Evolutionary conservation across 768 basidiomycete genomes (phyloP).

Genomic region (Suillus decipiens): DNA sequence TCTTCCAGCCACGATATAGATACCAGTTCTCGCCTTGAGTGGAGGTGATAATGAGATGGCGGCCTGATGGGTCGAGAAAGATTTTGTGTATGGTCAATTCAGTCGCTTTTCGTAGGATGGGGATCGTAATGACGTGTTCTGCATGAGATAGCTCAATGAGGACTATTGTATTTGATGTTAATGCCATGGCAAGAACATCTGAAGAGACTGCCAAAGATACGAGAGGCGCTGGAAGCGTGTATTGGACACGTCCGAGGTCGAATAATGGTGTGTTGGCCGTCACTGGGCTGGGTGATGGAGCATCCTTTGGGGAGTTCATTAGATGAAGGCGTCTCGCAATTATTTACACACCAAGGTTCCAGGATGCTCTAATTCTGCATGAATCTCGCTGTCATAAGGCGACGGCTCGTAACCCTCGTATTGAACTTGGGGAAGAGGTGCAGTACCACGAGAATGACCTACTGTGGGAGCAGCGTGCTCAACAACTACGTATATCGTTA

Average conservation of each 20-base stretch:
- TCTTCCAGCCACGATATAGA: conserved; percentile 77
- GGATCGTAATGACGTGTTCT: conserved; percentile 83
- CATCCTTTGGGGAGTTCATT: conserved; percentile 30
- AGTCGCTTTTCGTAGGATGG: conserved; percentile 69
- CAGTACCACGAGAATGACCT: conserved; percentile 34
- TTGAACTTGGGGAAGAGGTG: conserved; percentile 58
- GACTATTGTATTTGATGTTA: conserved; percentile 73
- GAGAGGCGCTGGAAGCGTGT: conserved; percentile 82
- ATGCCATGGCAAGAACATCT: conserved; percentile 84
- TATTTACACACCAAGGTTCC: conserved; percentile 19
- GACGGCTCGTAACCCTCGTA: conserved; percentile 91
- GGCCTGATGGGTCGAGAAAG: conserved; percentile 91
- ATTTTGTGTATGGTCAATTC: conserved; percentile 80
- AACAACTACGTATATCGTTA: conserved; percentile 59
- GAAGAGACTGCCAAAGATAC: conserved; percentile 82
- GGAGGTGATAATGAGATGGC: conserved; percentile 87
- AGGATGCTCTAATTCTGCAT: conserved; percentile 43
- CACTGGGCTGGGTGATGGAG: conserved; percentile 27
- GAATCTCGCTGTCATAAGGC: conserved; percentile 51
- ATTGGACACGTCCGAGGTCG: conserved; percentile 88
- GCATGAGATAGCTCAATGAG: conserved; percentile 89
- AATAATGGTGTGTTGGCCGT: conserved; percentile 61
- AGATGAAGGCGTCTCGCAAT: background rate
- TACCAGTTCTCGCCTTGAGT: conserved; percentile 94
- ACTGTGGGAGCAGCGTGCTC: conserved; percentile 71